A percentile compares a stretch with the other conserved stretches of the same genome.
phyloP scores from a whole-genome alignment of 2,329 filamentous ascomycete species.

The Aspergillus nomiae region DNA sequence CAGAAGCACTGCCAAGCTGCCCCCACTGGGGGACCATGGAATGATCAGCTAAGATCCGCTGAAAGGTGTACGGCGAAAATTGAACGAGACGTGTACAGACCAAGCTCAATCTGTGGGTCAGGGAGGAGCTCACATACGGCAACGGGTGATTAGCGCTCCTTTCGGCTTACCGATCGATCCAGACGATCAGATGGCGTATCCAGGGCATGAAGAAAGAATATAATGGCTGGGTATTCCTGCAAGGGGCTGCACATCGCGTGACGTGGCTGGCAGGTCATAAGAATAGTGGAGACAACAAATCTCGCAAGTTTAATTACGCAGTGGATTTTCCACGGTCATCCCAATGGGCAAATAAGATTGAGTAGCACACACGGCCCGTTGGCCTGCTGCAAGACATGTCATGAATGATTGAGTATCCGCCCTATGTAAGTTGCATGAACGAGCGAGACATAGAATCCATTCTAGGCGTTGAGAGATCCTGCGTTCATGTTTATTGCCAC shows the following conservation, averaged over 20 bases:
- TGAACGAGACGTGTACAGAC: too few species aligned
- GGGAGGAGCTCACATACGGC: neutral
- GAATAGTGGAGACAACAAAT: too few species aligned
- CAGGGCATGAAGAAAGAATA: neutral
- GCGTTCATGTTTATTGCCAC: neutral
- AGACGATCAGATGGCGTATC: neutral
- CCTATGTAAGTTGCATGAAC: neutral
- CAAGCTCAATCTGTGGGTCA: neutral
- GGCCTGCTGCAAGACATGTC: neutral
- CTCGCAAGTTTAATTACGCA: too few species aligned
- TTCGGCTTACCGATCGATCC: neutral
- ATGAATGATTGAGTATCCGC: neutral
- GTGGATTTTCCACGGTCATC: too few species aligned
- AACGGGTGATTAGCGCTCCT: neutral
- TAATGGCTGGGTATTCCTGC: neutral
- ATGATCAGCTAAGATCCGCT: too few species aligned
- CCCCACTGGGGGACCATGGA: too few species aligned
- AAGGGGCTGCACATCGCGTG: neutral
- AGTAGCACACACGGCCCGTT: neutral
- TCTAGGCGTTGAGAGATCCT: neutral
- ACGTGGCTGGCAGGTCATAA: neutral
- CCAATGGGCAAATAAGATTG: too few species aligned
- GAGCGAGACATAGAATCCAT: neutral
- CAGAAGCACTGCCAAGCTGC: too few species aligned
- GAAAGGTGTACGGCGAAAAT: too few species aligned